Conservation (phyloP, 2,329 filamentous ascomycete species). For the Sarocladium brachiariae region DNA sequence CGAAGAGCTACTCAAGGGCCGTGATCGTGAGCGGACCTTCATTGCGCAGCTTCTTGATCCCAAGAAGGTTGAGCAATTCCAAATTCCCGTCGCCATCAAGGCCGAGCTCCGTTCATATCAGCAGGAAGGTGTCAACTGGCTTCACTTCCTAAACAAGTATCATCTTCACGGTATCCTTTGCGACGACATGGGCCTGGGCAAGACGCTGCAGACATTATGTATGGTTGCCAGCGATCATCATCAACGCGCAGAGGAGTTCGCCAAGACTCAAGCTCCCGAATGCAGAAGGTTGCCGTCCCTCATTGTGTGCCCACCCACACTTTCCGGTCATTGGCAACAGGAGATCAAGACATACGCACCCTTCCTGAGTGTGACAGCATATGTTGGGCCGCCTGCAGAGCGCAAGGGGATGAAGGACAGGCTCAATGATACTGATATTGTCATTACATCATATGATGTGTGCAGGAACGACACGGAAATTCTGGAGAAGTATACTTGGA, state of each 20-base stretch:
- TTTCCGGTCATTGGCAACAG: conserved; percentile 98
- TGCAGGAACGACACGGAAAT: conserved; percentile 92
- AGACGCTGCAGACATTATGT: conserved; percentile 93
- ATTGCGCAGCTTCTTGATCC: conserved; percentile 94
- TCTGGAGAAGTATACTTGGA: conserved; percentile 80
- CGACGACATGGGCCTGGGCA: conserved; percentile 98
- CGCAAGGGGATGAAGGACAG: conserved; percentile 62
- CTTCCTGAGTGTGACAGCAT: conserved; percentile 82
- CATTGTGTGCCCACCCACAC: conserved; percentile 90
- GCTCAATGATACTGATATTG: conserved; percentile 76
- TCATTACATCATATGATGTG: conserved; percentile 97
- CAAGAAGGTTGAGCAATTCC: conserved; percentile 91
- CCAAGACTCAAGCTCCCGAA: conserved; percentile 72
- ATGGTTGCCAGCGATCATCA: conserved; percentile 98
- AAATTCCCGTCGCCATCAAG: conserved; percentile 94
- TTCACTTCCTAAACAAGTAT: conserved; percentile 96
- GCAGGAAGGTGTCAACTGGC: conserved; percentile 98
- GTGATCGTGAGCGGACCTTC: conserved; percentile 92
- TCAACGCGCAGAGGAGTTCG: conserved; percentile 82
- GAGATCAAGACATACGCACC: conserved; percentile 94
- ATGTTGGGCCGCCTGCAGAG: conserved; percentile 82
- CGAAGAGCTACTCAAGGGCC: conserved; percentile 76
- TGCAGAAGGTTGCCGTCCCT: conserved; percentile 76
- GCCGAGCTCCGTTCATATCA: conserved; percentile 95
- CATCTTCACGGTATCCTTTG: conserved; percentile 97